Evolutionary conservation across 257 asterid genomes (phyloP).

Genomic region (Euphrasia confusa): DNA sequence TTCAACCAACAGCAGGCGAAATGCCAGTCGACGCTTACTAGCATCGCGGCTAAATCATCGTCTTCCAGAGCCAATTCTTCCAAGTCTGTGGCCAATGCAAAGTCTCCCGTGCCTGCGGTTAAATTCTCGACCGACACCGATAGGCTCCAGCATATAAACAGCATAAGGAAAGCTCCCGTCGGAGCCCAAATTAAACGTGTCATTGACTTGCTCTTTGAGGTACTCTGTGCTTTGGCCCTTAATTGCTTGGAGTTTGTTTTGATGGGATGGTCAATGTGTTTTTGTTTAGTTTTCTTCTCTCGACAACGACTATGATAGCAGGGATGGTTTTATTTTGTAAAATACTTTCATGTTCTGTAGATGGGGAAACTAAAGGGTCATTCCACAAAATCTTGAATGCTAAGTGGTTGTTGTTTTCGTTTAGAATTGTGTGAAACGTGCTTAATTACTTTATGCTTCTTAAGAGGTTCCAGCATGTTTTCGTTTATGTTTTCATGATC

Average conservation of each 20-base stretch:
- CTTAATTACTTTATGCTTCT: background rate
- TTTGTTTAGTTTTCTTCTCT: background rate
- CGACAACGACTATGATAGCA: background rate
- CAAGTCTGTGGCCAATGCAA: conserved; percentile 36
- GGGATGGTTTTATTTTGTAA: background rate
- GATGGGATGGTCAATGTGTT: background rate
- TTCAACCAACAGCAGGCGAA: conserved; percentile 69
- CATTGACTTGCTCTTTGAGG: conserved; percentile 75
- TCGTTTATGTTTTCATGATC: background rate
- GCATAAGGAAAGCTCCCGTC: conserved; percentile 91
- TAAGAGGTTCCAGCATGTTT: background rate
- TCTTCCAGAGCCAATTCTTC: conserved; percentile 40
- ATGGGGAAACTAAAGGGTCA: background rate
- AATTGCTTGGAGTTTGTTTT: background rate
- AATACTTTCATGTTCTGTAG: background rate
- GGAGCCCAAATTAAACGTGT: conserved; percentile 95
- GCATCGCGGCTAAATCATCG: conserved; percentile 44
- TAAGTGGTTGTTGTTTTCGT: background rate
- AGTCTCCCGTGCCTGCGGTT: conserved; percentile 51
- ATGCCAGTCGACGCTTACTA: conserved; percentile 48
- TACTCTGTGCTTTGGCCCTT: conserved; percentile 21
- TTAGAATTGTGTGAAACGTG: background rate
- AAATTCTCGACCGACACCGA: conserved; percentile 85
- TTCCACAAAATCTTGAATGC: background rate
- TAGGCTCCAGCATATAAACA: conserved; percentile 81